Evolutionary conservation across 805 yeast genomes (phyloP), one percentile per base, ranked within the genome.

Genomic region (Candida berthetii): DNA sequence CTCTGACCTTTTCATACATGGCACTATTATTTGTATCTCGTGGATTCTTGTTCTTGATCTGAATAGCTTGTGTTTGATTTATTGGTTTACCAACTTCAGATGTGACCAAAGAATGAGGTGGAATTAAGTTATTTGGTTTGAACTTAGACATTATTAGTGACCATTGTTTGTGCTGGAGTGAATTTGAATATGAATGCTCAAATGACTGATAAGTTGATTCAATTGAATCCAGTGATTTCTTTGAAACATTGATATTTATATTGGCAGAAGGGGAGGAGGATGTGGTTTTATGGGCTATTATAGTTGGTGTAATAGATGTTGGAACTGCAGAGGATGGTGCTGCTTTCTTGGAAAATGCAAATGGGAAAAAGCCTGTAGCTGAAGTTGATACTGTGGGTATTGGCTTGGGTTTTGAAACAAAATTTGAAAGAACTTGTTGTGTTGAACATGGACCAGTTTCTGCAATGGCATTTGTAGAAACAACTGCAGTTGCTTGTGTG

Each of bases 51-150:
- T 8, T 8, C 24, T 27, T 27, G 29, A 27, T 27, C 8, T 27
- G 29, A 13, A 27, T 27, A 27, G 29, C 29, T 13, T 27, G 29
- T 11, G 29, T 27, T 27, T 10, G 4, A 13, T 13, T 27, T 5
- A 27, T 27, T 7, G 47, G 52, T 35, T 42, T 50, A 2, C 55
- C 55, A 18, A 47, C 39, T 39, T 52, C 55, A n/a, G 52, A 48
- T 2, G 47, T 47, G 6, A 52, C 54, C n/a, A 46, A n/a, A 15
- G 38, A 25, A 17, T 36, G 42, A 8, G 48, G 15, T 11, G 46
- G 44, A 8, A 46, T 25, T 7, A 45, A 13, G 19, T 24, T 42
- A 7, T 44, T 44, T 25, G 52, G 43, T 18, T 22, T 42, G 22
- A 49, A 39, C 18, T 40, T 46, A 15, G 44, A 38, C n/a, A 51